Base-by-base conservation (phyloP, 495 filamentous ascomycete species). In the Penicillium desertorum region DNA sequence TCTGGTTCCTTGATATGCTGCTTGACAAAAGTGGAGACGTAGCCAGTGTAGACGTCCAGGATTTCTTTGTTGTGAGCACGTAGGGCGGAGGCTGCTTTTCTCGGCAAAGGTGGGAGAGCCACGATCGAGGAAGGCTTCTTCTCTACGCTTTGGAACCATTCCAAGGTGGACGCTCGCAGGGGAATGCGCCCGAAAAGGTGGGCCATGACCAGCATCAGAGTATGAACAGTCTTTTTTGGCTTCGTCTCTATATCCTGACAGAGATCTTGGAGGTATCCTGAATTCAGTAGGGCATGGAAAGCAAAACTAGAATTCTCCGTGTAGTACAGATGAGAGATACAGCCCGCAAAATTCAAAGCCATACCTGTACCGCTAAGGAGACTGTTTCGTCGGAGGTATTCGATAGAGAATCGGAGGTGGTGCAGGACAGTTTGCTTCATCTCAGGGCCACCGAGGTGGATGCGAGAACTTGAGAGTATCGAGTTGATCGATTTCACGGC, bases 341-440 rank as follows among this genome's bases (percentile, higher is more conserved):
- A 71, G 2, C 82, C 81, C 0, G 88, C 81, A 61, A 91, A 90
- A 61, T 91, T 89, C 17, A 88, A 68, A 0, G 89, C 87, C 14
- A 66, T 76, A 22, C 88, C 89, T 10, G 64, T 62, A 10, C 74
- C 56, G 20, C 79, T 82, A 22, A 92, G 74, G 1, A 92, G 79
- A 30, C 79, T 66, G 58, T 90, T 85, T 12, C 87, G 75, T 29
- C 87, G 80, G 7, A 91, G 80, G 60, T 91, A 92, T 56, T 92
- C 89, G 43, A 92, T 88, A 0, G 88, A 90, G 59, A 91, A 92
- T 11, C 89, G 77, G 8, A 92, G 68, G 64, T 91, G 87, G 60
- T 92, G 88, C 0, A 88, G 76, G 0, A 90, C 81, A 10, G 86
- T 83, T 54, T 83, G 80, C 56, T 84, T 84, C 45, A 79, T 80